Percentiles rank a stretch among this genome's conserved stretches.
These are phyloP conservation scores for Calcarisporium arbuscula DNA, from an alignment of 2,329 filamentous ascomycete species.

Conservation along the genomic window DNA sequence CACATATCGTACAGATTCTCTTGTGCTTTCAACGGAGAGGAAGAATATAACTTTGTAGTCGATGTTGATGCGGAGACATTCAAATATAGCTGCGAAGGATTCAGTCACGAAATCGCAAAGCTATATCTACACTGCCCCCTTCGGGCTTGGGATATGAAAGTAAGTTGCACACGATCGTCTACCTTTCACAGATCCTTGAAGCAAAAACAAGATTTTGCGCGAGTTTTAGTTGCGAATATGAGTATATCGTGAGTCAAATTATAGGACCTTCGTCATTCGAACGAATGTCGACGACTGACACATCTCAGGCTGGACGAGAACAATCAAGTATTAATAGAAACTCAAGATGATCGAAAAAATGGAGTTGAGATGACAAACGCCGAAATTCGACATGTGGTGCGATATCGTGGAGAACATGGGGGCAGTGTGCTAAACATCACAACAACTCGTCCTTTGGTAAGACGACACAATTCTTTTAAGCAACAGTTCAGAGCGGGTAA, in stretches of 20 bases:
- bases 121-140: slow-evolving; percentile 22
- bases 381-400: slow-evolving; percentile 6
- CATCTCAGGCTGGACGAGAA: too few species aligned
- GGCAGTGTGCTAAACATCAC: neutral
- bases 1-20: slow-evolving; percentile 20
- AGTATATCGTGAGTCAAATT: slow-evolving; percentile 18
- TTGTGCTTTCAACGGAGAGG: slow-evolving; percentile 11
- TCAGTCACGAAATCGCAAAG: slow-evolving; percentile 13
- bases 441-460: too few species aligned
- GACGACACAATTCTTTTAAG: slow-evolving; percentile 11
- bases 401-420: slow-evolving; percentile 2
- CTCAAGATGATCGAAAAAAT: neutral
- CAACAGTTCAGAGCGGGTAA: neutral
- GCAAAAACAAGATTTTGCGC: slow-evolving; percentile 14
- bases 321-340: too few species aligned
- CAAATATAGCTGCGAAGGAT: slow-evolving; percentile 13
- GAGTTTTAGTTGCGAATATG: slow-evolving; percentile 16
- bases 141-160: slow-evolving; percentile 25
- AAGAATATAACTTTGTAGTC: slow-evolving; percentile 12
- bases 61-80: slow-evolving; percentile 21
- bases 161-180: slow-evolving; percentile 12
- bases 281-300: too few species aligned
- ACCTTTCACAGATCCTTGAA: slow-evolving; percentile 8
- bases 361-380: neutral
- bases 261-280: too few species aligned